Evolutionary conservation across 805 yeast species (phyloP), one percentile per base, ranked within the genome.

Genomic region (Brettanomyces bruxellensis): DNA sequence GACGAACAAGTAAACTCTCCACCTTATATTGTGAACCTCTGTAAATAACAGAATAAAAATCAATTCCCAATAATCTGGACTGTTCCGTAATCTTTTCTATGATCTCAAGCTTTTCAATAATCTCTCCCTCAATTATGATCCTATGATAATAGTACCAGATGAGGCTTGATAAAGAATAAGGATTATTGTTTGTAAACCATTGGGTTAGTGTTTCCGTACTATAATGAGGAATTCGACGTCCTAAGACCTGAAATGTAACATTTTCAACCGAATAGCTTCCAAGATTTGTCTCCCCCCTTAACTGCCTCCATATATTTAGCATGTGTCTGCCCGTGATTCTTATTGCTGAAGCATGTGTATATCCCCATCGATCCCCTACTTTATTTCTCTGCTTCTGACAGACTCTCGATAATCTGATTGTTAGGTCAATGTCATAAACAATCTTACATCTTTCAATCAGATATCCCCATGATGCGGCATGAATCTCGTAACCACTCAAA

Each of bases 1-100:
- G 64, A 45, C 99, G 66, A 3, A 78, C 64, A 52, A 93, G 65
- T 36, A 90, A 72, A 1, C 97, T 86, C 58, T 93, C 99, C 2
- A 93, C 96, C 59, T 87, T 90, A 60, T 73, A 93, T 58, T 93
- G 99, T 0, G 98, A 91, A 0, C 99, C 99, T 48, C 99, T 64
- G 44, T 86, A 84, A 49, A 85, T 78, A 7, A 89, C 87, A 3
- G 97, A 87, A 58, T 81, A 75, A 60, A 89, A 93, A 55, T 93
- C 98, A 25, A 93, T 78, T 0, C 99, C 99, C 23, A 89, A 73
- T 32, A 93, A 62, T 41, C 96, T 69, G 0, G 96, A 86, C 61
- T 86, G 86, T 54, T 90, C 98, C 12, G 83, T 76, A 22, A 84
- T 86, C 53, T 81, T 72, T 11, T 80, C 71, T 2, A 91, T 69